A percentile compares a stretch with the other conserved stretches of the same genome.
These are phyloP conservation scores for Penicillium mononematosum DNA, from an alignment of 495 filamentous ascomycete species.

Conservation along the genomic window DNA sequence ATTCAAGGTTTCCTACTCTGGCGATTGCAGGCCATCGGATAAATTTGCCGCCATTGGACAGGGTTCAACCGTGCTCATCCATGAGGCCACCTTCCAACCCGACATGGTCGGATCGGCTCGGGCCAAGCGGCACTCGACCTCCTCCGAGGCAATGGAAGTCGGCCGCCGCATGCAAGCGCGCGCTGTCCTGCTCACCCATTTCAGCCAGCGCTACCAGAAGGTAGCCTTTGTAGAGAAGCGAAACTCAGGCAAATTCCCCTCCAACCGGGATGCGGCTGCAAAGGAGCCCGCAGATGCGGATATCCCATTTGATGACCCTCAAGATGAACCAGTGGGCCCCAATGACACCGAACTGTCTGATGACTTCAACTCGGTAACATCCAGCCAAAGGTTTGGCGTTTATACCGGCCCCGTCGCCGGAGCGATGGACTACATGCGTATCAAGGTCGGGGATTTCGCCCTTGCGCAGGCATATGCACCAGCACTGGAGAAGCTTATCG, in stretches of 20 bases:
- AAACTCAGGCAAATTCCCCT: not conserved
- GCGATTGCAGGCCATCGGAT: conserved; percentile 80
- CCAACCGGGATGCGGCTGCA: not conserved
- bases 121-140: conserved; percentile 89
- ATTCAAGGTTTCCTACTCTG: conserved; percentile 88
- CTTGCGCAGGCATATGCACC: conserved; percentile 72
- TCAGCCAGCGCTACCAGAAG: conserved; percentile 94
- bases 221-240: conserved; percentile 37
- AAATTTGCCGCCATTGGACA: conserved; percentile 67
- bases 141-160: conserved; percentile 75
- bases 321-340: conserved; percentile 16
- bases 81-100: conserved; percentile 95
- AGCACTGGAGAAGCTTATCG: conserved; percentile 67
- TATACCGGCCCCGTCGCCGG: conserved; percentile 57
- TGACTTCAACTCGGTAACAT: conserved; percentile 15
- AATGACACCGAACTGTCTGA: conserved; percentile 16
- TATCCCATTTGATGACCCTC: conserved; percentile 33
- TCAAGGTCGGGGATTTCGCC: conserved; percentile 77
- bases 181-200: conserved; percentile 83
- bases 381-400: not conserved
- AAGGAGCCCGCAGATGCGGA: conserved; percentile 25
- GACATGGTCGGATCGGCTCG: conserved; percentile 72
- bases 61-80: conserved; percentile 77
- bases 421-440: conserved; percentile 88
- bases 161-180: conserved; percentile 74